Evolutionary conservation across 257 asterid genomes (phyloP), one percentile per base, ranked within the genome.

Genomic region (Salvia hispanica): DNA sequence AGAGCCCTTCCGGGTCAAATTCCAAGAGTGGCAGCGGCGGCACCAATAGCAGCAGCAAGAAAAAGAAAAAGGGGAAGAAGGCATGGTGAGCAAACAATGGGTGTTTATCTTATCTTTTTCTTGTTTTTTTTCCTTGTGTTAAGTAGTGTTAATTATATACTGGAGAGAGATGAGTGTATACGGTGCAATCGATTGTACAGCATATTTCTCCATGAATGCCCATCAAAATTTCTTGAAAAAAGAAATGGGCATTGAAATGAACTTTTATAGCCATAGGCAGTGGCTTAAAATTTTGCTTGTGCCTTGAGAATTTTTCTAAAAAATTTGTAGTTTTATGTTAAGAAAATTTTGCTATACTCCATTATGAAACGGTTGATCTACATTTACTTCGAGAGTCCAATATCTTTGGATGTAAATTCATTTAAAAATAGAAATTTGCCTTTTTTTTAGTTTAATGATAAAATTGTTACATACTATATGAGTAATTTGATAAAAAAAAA

Each of bases 61-160:
- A 73, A 73, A 94, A 82, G 95, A 94, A 88, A 51, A 93, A 81
- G 81, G 96, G 97, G 18, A 91, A 89, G 84, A 94, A 83, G 71
- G 85, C 77, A 74, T 75, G 84, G 87, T 82, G 80, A 82, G 50
- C 28, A 10, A 3, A 39, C 7, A 39, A 39, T 39, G 43, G 42
- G 31, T 25, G 2, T 25, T 25, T 25, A 25, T 25, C 31, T 25
- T 25, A 25, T 25, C 31, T 25, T 25, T 25, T 25, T 6, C 7
- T 39, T 39, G 7, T 5, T 39, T 39, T 37, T 15, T 48, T 39
- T 5, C 36, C 31, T 14, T 14, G 44, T 64, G 50, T 66, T 66
- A 78, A 71, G 34, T 53, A 54, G 58, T 42, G 47, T 72, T 71
- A 74, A 79, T 51, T 71, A 76, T 80, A 67, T 74, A 74, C 67